Percentiles rank a stretch among this genome's conserved stretches.
These are phyloP conservation scores for Pseudogymnoascus sp. DNA, from an alignment of 2,329 filamentous ascomycete species.

Conservation along the genomic window DNA sequence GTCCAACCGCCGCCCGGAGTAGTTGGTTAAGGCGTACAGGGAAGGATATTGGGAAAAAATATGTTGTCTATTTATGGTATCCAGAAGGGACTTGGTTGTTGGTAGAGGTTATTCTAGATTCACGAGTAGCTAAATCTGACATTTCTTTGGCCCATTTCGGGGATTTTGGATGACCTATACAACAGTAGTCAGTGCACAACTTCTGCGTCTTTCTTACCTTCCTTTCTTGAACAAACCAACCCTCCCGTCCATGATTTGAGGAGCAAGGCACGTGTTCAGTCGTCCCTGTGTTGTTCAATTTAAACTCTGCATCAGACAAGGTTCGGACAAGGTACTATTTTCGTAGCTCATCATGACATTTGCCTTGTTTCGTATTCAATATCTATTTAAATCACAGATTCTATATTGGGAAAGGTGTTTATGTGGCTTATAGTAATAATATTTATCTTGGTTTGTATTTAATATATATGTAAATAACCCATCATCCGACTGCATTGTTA, in stretches of 20 bases:
- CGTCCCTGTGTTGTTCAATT: background rate
- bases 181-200: background rate
- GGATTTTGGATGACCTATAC: background rate
- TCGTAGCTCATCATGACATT: background rate
- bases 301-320: background rate
- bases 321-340: background rate
- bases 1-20: background rate
- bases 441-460: background rate
- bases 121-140: background rate
- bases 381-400: too few relatives aligned
- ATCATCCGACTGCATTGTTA: background rate
- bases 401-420: too few relatives aligned
- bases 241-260: background rate
- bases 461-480: background rate
- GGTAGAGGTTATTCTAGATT: background rate
- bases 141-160: background rate
- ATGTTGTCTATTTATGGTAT: background rate
- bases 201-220: background rate
- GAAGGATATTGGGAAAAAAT: background rate
- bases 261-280: background rate
- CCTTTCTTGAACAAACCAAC: background rate
- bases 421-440: background rate
- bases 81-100: background rate
- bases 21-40: background rate
- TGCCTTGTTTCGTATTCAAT: too few relatives aligned